phyloP scores from a whole-genome alignment of 2,329 filamentous ascomycete species.

The Pseudogymnoascus sp. region DNA sequence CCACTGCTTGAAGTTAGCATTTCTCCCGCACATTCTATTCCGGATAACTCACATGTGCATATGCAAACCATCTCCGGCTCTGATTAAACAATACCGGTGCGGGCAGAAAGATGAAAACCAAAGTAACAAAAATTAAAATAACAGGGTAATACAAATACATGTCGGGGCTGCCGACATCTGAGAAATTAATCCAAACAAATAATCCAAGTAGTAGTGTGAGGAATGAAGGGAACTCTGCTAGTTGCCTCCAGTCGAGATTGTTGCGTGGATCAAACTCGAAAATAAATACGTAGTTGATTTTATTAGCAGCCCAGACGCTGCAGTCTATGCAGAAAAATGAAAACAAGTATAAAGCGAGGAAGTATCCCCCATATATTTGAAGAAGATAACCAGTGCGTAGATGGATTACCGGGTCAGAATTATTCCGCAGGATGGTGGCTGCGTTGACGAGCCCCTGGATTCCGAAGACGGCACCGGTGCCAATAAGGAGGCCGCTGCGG shows the following conservation, averaged over 20 bases:
- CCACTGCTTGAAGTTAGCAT: slow-evolving; percentile 50
- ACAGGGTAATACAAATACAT: slow-evolving; percentile 86
- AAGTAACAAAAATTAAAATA: slow-evolving; percentile 63
- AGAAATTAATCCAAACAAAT: slow-evolving; percentile 86
- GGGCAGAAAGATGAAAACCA: slow-evolving; percentile 68
- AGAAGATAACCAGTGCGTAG: slow-evolving; percentile 61
- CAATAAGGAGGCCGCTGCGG: slow-evolving; percentile 58
- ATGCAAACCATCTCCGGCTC: slow-evolving; percentile 78
- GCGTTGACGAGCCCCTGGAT: slow-evolving; percentile 61
- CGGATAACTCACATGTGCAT: slow-evolving; percentile 64
- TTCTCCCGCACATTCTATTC: neutral
- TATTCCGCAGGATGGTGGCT: slow-evolving; percentile 41
- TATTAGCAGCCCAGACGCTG: slow-evolving; percentile 71
- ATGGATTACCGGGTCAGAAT: slow-evolving; percentile 41
- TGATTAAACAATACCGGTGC: slow-evolving; percentile 65
- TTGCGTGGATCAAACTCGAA: slow-evolving; percentile 92
- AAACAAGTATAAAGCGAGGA: slow-evolving; percentile 73
- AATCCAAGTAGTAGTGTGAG: slow-evolving; percentile 73
- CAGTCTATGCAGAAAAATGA: slow-evolving; percentile 81
- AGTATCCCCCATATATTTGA: slow-evolving; percentile 91
- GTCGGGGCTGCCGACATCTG: slow-evolving; percentile 52
- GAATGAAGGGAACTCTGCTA: slow-evolving; percentile 79
- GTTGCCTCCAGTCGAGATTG: slow-evolving; percentile 80
- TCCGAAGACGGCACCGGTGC: slow-evolving; percentile 58
- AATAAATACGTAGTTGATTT: slow-evolving; percentile 94